A percentile compares a stretch with the other conserved stretches of the same genome.
These are phyloP conservation scores for Pythium aquatile DNA, from an alignment of 352 stramenopile species.

Conservation along the genomic window DNA sequence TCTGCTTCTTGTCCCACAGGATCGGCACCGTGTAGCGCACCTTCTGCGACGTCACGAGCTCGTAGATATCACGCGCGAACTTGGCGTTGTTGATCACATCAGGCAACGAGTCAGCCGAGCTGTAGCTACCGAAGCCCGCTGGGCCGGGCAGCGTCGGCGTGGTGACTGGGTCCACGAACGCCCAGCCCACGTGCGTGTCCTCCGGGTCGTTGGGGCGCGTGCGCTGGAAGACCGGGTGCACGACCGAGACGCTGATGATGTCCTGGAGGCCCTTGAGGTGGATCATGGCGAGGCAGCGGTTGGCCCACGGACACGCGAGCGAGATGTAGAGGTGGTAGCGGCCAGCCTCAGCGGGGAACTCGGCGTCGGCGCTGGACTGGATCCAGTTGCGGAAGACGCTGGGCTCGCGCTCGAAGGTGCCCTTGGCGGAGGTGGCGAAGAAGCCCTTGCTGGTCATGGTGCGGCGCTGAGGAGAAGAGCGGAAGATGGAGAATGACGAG, in stretches of 20 bases:
- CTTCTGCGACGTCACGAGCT: slow-evolving; percentile 69
- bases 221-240: slow-evolving; percentile 85
- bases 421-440: slow-evolving; percentile 68
- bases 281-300: slow-evolving; percentile 81
- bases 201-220: slow-evolving; percentile 69
- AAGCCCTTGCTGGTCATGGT: slow-evolving; percentile 62
- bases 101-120: slow-evolving; percentile 54
- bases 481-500: slow-evolving; percentile 8
- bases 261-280: slow-evolving; percentile 95
- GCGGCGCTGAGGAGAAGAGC: neutral
- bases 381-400: slow-evolving; percentile 86
- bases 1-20: slow-evolving; percentile 88
- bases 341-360: slow-evolving; percentile 58
- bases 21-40: slow-evolving; percentile 89
- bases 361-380: slow-evolving; percentile 47
- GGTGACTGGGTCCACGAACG: slow-evolving; percentile 67
- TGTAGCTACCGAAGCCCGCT: slow-evolving; percentile 68
- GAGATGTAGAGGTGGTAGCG: slow-evolving; percentile 97
- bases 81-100: slow-evolving; percentile 65
- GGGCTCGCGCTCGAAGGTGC: slow-evolving; percentile 65
- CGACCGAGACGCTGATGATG: slow-evolving; percentile 91
- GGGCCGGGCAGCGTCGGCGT: slow-evolving; percentile 62
- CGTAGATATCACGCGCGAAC: slow-evolving; percentile 80
- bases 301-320: slow-evolving; percentile 92
- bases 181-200: slow-evolving; percentile 76